phyloP scores from a whole-genome alignment of 2,329 filamentous ascomycete genomes.

The Apiospora malaysiana region DNA sequence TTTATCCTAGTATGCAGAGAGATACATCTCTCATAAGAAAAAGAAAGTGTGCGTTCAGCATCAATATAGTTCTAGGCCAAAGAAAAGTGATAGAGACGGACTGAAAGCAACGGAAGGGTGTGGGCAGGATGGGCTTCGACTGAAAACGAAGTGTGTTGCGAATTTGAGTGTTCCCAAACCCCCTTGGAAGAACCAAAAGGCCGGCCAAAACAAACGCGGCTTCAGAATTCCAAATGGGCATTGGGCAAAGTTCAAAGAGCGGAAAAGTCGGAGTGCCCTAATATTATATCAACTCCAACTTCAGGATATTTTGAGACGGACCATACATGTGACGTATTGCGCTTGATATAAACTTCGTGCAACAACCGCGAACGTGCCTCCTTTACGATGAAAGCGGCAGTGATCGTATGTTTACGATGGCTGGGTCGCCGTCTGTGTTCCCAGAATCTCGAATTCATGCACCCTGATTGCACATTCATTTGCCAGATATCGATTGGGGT shows the following conservation, averaged over 20 bases:
- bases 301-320: not conserved
- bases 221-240: conserved; percentile 15
- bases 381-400: not conserved
- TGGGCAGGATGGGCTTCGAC: not conserved
- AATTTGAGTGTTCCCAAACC: not conserved
- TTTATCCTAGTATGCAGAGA: not conserved
- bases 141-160: not conserved
- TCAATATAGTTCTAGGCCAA: not conserved
- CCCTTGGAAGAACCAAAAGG: not conserved
- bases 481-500: not conserved
- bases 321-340: not conserved
- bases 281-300: not conserved
- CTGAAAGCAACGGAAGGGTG: not conserved
- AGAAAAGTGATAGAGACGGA: not conserved
- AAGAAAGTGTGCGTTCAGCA: not conserved
- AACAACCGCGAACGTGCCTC: conserved; percentile 8
- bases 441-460: not conserved
- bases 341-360: not conserved
- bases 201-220: conserved; percentile 5
- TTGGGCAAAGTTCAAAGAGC: conserved; percentile 17
- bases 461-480: not conserved
- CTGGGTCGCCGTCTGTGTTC: not conserved
- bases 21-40: not conserved
- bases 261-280: conserved; percentile 13
- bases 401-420: conserved; percentile 3